Percentiles rank a stretch among this genome's conserved stretches.
These are phyloP conservation scores for Fusarium sp. DNA, from an alignment of 2,329 filamentous ascomycete genomes.

Conservation along the genomic window DNA sequence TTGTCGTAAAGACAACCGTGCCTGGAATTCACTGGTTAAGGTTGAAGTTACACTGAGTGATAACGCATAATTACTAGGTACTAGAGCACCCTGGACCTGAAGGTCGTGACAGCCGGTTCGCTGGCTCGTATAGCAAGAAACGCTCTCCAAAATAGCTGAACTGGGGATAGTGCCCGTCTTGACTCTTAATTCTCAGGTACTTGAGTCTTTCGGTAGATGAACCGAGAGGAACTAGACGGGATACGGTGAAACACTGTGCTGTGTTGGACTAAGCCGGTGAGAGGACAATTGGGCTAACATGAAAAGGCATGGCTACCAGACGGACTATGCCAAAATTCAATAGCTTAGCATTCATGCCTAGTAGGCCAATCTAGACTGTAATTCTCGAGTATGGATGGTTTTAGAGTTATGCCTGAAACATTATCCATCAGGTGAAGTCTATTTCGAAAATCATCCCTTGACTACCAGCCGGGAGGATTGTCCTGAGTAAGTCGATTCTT, in stretches of 20 bases:
- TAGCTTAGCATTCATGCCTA: neutral
- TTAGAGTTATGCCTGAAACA: neutral
- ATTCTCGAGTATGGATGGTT: neutral
- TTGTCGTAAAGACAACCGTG: neutral
- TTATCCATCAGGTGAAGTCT: neutral
- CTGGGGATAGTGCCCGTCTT: neutral
- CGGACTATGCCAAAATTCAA: neutral
- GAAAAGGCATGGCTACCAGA: neutral
- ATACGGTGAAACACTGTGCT: neutral
- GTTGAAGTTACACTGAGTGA: neutral
- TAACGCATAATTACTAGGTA: neutral
- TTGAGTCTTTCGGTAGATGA: neutral
- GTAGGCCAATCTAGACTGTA: neutral
- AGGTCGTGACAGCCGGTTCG: neutral
- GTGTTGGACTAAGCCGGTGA: neutral
- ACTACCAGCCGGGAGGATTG: rapidly evolving
- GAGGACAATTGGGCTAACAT: neutral
- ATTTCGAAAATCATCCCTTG: neutral
- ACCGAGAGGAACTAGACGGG: neutral
- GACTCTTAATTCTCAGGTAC: neutral
- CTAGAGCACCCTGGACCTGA: neutral
- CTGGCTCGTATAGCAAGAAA: neutral
- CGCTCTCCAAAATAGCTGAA: neutral
- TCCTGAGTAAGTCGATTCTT: neutral
- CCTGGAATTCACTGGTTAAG: neutral